Base-by-base conservation (phyloP, 805 yeast genomes). In the Maudiozyma pseudohumilis region DNA sequence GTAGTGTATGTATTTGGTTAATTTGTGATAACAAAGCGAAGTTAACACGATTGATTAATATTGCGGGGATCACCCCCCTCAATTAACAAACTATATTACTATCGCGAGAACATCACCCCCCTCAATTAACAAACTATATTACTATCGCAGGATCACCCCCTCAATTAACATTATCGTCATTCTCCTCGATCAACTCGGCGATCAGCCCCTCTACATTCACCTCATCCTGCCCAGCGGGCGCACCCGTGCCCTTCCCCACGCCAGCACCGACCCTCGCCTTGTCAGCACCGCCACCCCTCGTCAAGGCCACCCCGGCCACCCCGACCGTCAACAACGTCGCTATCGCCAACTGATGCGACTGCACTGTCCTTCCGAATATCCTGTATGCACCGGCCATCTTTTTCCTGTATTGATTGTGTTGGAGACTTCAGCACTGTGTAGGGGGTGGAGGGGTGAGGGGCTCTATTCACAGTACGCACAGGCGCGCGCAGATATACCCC, bases 331-430 rank as follows among this genome's bases (percentile, higher is more conserved):
- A 40, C 19, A 48, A 30, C 5, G 96, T 86, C 47, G 81, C 88
- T 49, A 87, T 64, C 35, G 96, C 81, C 60, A 88, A 75, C 45
- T 74, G 79, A 66, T 87, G 92, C 43, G 97, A 75, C 53, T 77
- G 86, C 53, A 88, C 78, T 45, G 83, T 65, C 66, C 70, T 85
- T 43, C 97, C 97, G 53, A 86, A 69, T 52, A 88, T 80, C 45
- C 65, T 69, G 71, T 88, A 88, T 58, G 85, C 82, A 56, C 43
- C 41, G 6, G 48, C 46, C 56, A 51, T 51, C 25, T 29, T 34
- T 10, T 16, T 33, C 19, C 6, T 29, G n/a, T 6, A 16, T 27
- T 15, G 16, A 21, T 2, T 22, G 18, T 23, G 17, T n/a, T 11
- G 26, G 3, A 24, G n/a, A 24, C 26, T 7, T 3, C 7, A 17